Base-by-base conservation (phyloP, 2,329 filamentous ascomycete species). In the Aureobasidium namibiae region DNA sequence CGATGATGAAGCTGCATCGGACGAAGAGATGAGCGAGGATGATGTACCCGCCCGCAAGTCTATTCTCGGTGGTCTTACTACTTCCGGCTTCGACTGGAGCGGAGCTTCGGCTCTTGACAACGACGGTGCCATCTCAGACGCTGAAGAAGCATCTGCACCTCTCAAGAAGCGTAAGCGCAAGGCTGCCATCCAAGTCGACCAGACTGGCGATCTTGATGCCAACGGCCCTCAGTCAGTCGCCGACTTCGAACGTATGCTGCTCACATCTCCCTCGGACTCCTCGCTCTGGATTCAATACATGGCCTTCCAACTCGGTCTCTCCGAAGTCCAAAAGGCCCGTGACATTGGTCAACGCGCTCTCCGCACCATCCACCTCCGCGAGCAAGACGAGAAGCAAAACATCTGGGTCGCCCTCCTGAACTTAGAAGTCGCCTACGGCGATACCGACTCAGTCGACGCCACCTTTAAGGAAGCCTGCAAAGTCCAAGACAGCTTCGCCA, bases 231-330 rank as follows among this genome's bases (percentile, higher is more conserved):
- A 95, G 70, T 92, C 90, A 1, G 83, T 89, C 16, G 89, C 88
- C 63, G 95, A 99, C 73, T 99, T 91, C 72, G 95, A 99, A 75
- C 87, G 94, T 65, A 85, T 96, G 24, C 82, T 99, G 42, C 83
- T 99, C 23, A 90, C 91, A 59, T 89, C 95, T 70, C 91, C 94
- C 2, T 91, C 97, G 75, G 92, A 89, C n/a, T 95, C 92, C 0
- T 80, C 87, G 62, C 82, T 97, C 29, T 99, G 94, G 94, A 89
- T 96, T 58, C 84, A 90, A 65, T 99, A 99, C 76, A 97, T 99
- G 90, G 91, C 92, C n/a, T 95, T 95, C 81, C 90, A 97, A 74
- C 86, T 96, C 73, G 88, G 95, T 70, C 83, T 95, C 56, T 90
- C 90, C 69, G 94, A 99, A 74, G 80, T 95, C 21, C 84, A 87